Percentiles rank a stretch among this genome's conserved stretches.
These are phyloP conservation scores for Helotiales sp. DNA, from an alignment of 2,329 filamentous ascomycete genomes.

Conservation along the genomic window DNA sequence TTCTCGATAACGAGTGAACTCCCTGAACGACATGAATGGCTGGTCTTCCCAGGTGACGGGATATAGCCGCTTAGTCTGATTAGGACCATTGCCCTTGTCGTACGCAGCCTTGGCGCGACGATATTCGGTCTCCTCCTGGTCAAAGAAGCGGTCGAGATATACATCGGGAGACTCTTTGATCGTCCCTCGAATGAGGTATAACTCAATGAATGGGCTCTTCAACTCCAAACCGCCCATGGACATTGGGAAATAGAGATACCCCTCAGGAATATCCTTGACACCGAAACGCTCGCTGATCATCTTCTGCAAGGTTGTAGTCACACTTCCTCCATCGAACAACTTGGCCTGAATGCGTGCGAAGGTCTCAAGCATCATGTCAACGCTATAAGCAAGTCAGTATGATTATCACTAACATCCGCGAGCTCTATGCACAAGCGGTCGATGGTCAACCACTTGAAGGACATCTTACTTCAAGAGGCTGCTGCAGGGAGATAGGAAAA, in stretches of 20 bases:
- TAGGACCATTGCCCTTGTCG: conserved; percentile 24
- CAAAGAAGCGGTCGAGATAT: conserved; percentile 30
- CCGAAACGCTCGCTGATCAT: conserved; percentile 51
- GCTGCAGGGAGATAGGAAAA: too few species aligned
- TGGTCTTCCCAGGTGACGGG: conserved; percentile 15
- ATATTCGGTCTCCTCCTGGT: conserved; percentile 37
- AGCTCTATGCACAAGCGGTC: too few species aligned
- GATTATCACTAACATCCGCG: too few species aligned
- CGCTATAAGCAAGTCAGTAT: too few species aligned
- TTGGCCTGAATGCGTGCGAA: conserved; percentile 51
- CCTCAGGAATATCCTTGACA: conserved; percentile 37
- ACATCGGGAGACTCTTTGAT: conserved; percentile 25
- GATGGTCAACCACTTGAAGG: too few species aligned
- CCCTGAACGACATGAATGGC: conserved; percentile 40
- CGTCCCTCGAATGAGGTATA: conserved; percentile 27
- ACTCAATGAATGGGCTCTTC: conserved; percentile 39
- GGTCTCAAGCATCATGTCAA: conserved; percentile 53
- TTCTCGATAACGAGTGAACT: conserved; percentile 39
- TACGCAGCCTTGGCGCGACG: conserved; percentile 33
- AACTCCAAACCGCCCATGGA: conserved; percentile 40
- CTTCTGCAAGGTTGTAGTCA: conserved; percentile 47
- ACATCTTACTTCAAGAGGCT: too few species aligned
- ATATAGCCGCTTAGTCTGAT: neutral
- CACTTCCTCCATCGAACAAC: conserved; percentile 46
- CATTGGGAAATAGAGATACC: conserved; percentile 41